Evolutionary conservation across 208 protist genomes (phyloP).

Genomic region (Crithidia mellificae): DNA sequence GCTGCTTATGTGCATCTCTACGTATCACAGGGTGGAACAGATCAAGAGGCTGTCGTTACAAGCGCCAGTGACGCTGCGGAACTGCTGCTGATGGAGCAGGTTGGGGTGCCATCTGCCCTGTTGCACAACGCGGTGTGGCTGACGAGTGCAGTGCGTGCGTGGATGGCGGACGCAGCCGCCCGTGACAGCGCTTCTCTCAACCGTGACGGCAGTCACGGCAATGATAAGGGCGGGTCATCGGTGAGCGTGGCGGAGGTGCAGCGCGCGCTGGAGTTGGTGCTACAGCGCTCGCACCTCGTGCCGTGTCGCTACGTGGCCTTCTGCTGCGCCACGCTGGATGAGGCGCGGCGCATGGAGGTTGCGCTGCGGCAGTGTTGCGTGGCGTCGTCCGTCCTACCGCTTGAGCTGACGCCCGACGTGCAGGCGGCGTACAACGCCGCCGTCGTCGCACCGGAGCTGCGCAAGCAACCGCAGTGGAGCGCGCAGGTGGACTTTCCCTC

Average conservation of each 20-base stretch:
- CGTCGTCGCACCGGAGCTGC: slow-evolving; percentile 8
- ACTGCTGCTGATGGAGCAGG: slow-evolving; percentile 9
- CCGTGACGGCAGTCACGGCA: not conserved
- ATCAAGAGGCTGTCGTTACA: slow-evolving; percentile 17
- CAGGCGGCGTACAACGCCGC: slow-evolving; percentile 12
- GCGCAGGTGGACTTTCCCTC: slow-evolving; percentile 15
- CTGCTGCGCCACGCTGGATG: slow-evolving; percentile 16
- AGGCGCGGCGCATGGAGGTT: slow-evolving; percentile 17
- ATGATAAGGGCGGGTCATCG: not conserved
- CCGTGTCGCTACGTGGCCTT: slow-evolving; percentile 29
- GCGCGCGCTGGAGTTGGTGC: slow-evolving; percentile 10
- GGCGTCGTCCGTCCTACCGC: slow-evolving; percentile 1
- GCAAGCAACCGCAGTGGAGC: slow-evolving; percentile 17
- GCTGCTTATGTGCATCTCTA: slow-evolving; percentile 21
- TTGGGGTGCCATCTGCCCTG: slow-evolving; percentile 18
- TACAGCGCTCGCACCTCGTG: slow-evolving; percentile 14
- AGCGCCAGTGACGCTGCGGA: slow-evolving; percentile 9
- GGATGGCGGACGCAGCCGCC: slow-evolving; percentile 1
- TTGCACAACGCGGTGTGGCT: slow-evolving; percentile 29
- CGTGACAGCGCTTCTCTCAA: not conserved
- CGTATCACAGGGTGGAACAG: slow-evolving; percentile 21
- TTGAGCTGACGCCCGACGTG: slow-evolving; percentile 14
- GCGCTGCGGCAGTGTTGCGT: slow-evolving; percentile 30
- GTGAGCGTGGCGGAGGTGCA: slow-evolving; percentile 1
- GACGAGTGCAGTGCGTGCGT: slow-evolving; percentile 16